Conservation (phyloP, 2,329 filamentous ascomycete genomes). For the Gnomoniopsis sp. region DNA sequence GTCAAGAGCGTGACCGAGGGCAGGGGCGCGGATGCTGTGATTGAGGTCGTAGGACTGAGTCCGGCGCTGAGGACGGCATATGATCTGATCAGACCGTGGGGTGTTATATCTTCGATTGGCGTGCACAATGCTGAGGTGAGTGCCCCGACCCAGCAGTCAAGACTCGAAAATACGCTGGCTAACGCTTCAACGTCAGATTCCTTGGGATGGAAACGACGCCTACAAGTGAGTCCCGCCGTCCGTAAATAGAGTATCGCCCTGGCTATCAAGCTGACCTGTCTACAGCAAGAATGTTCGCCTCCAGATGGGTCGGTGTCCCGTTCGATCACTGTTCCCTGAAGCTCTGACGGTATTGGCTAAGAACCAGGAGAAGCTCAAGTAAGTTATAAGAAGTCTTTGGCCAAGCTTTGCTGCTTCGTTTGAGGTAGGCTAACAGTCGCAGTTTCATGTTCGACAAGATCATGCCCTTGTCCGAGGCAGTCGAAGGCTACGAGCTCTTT, state of each 20-base stretch:
- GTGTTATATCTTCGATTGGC: slow-evolving; percentile 70
- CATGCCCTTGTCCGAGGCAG: slow-evolving; percentile 65
- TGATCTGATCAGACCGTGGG: slow-evolving; percentile 69
- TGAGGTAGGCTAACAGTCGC: not conserved
- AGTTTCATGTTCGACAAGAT: slow-evolving; percentile 77
- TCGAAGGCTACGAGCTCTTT: slow-evolving; percentile 68
- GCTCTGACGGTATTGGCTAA: slow-evolving; percentile 62
- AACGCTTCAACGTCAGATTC: slow-evolving; percentile 45
- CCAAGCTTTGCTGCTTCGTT: not conserved
- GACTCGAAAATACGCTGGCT: not conserved
- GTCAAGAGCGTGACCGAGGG: slow-evolving; percentile 75
- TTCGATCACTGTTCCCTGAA: slow-evolving; percentile 65
- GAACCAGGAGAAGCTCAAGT: slow-evolving; percentile 66
- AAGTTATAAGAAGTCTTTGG: slow-evolving; percentile 28
- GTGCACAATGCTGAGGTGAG: slow-evolving; percentile 70
- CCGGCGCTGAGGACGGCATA: slow-evolving; percentile 68
- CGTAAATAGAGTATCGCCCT: not conserved
- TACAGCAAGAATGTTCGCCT: slow-evolving; percentile 66
- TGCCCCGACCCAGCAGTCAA: not conserved
- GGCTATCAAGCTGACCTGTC: slow-evolving; percentile 22
- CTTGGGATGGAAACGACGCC: slow-evolving; percentile 63
- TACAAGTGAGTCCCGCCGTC: slow-evolving; percentile 42
- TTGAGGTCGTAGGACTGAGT: slow-evolving; percentile 73
- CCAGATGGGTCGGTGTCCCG: slow-evolving; percentile 75
- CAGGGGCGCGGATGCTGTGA: slow-evolving; percentile 78